Evolutionary conservation across 352 stramenopile genomes (phyloP), one percentile per base, ranked within the genome.

Genomic region (Phytophthora sp.): DNA sequence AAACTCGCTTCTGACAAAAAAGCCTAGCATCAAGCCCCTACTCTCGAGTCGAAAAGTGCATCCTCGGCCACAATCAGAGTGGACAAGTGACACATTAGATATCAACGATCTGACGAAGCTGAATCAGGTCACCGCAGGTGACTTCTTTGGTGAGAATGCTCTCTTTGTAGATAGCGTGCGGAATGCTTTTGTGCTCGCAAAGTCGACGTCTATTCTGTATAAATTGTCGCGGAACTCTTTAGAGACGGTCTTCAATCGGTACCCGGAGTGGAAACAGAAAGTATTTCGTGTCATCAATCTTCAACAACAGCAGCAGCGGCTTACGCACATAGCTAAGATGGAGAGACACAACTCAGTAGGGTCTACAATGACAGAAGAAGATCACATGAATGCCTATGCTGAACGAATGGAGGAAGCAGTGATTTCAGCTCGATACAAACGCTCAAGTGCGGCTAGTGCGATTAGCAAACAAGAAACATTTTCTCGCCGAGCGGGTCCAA

Each of bases 131-230:
- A 62, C 38, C 0, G 66, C 70, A 1, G 82, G 82, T 0, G 82
- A 65, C 26, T 89, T 87, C 62, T 93, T 91, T 50, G 84, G 80
- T 1, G 84, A 93, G 28, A 87, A 89, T 20, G 80, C 64, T 1
- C 41, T 93, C 8, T 89, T 91, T 23, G 66, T 78, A n/a, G 82
- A 89, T n/a, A 80, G 70, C 44, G 62, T 79, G 1, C 79, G 84
- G 4, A 89, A 63, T 12, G 69, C 82, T 3, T 86, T 76, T 28
- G 74, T 93, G 2, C 52, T 78, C 24, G 77, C 79, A 5, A 76
- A 68, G n/a, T 84, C 80, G 2, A 89, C 83, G 0, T 91, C 79
- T 9, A 88, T 90, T 49, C 63, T 93, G 12, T 91, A 90, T 66
- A 72, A 62, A n/a, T 52, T 93, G 0, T 93, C 84, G 12, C 66